phyloP scores from a whole-genome alignment of 75 land plant genomes.

The Pseudotsuga menziesii region DNA sequence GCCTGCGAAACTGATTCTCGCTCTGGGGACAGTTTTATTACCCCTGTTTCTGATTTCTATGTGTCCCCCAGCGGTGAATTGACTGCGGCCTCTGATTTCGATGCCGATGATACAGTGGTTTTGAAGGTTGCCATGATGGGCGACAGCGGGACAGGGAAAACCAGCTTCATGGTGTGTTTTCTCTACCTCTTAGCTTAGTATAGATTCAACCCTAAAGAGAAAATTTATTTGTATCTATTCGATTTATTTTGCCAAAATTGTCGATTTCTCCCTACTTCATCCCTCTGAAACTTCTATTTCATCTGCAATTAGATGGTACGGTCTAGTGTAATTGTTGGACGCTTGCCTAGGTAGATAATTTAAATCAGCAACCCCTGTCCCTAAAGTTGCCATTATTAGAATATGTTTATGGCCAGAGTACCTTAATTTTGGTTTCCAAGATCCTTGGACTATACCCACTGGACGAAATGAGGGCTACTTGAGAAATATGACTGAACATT shows the following conservation, averaged over 20 bases:
- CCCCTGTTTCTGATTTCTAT: background rate
- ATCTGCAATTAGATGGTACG: too few relatives aligned
- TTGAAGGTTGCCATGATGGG: slow-evolving; percentile 64
- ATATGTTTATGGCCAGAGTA: too few relatives aligned
- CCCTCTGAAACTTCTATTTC: too few relatives aligned
- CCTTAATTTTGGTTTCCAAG: too few relatives aligned
- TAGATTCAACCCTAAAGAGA: slow-evolving; percentile 10
- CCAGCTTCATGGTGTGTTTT: slow-evolving; percentile 25
- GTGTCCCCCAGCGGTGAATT: background rate
- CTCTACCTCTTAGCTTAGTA: too few relatives aligned
- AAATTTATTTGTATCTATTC: background rate
- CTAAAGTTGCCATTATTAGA: too few relatives aligned
- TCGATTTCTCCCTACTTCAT: background rate
- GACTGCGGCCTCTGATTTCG: background rate
- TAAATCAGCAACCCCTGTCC: too few relatives aligned
- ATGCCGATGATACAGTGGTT: slow-evolving; percentile 27
- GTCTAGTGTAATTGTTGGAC: too few relatives aligned
- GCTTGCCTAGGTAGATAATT: too few relatives aligned
- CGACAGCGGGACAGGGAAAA: slow-evolving; percentile 60
- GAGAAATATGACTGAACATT: too few relatives aligned
- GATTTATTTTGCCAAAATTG: background rate
- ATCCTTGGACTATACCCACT: too few relatives aligned
- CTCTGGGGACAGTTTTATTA: background rate
- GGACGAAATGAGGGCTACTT: too few relatives aligned
- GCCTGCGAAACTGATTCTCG: background rate